These are phyloP conservation scores for Phaeosphaeriaceae sp. DNA, from an alignment of 2,329 filamentous ascomycete genomes.

Conservation along the genomic window DNA sequence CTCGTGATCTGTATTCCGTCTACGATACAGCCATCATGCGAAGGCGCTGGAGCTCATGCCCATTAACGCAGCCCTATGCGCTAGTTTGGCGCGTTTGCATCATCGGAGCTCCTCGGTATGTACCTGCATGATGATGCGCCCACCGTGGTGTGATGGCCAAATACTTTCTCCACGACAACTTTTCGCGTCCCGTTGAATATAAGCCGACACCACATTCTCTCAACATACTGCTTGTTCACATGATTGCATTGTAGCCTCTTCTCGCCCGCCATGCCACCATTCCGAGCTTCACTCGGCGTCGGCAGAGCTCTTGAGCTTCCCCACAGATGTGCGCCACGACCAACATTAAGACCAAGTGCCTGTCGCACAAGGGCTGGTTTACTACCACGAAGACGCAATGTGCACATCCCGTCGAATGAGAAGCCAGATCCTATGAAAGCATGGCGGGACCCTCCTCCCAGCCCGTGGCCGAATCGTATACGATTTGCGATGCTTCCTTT, in stretches of 20 bases:
- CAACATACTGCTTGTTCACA: conserved; percentile 7
- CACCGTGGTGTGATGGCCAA: conserved; percentile 42
- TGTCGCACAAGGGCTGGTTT: conserved; percentile 15
- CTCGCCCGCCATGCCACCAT: conserved; percentile 33
- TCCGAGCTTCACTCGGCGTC: conserved; percentile 33
- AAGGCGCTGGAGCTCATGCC: neutral
- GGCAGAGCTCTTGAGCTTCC: conserved; percentile 37
- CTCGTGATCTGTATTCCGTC: neutral
- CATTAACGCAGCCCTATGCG: neutral
- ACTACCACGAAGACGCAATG: conserved; percentile 24
- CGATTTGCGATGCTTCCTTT: conserved; percentile 58
- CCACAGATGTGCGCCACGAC: conserved; percentile 31
- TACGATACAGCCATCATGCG: no score
- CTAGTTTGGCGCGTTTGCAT: conserved; percentile 27
- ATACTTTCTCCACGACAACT: conserved; percentile 13
- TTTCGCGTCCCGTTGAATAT: conserved; percentile 12
- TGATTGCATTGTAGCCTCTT: conserved; percentile 22
- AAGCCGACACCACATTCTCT: conserved; percentile 6
- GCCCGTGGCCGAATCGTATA: conserved; percentile 50
- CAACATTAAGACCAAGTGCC: conserved; percentile 24
- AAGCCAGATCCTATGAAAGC: conserved; percentile 39
- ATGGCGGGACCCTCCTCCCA: conserved; percentile 45
- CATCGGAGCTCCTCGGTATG: conserved; percentile 16
- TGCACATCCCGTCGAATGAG: conserved; percentile 27
- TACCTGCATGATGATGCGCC: conserved; percentile 24